phyloP scores from a whole-genome alignment of 805 yeast genomes.

The Jamesozyma lodderae region DNA sequence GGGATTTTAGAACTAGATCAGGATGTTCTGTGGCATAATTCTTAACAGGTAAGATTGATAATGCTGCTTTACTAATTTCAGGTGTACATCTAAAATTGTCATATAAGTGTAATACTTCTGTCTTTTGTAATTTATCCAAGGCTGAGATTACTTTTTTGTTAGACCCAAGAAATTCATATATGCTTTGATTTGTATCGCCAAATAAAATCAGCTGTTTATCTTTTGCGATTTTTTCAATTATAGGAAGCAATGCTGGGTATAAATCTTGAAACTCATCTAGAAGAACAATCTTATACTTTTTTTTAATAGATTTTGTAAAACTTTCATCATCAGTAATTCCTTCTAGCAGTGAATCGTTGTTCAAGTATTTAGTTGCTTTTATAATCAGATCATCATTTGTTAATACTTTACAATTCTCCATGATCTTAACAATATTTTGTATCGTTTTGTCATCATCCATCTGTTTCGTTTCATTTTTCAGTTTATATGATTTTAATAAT shows the following conservation, averaged over 20 bases:
- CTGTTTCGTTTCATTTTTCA: neutral
- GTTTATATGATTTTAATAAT: conserved; percentile 14
- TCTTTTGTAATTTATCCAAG: conserved; percentile 13
- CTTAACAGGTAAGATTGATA: neutral
- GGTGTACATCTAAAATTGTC: conserved; percentile 59
- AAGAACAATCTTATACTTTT: conserved; percentile 35
- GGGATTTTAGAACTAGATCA: conserved; percentile 13
- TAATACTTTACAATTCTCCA: conserved; percentile 29
- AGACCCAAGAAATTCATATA: conserved; percentile 58
- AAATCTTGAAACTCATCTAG: conserved; percentile 75
- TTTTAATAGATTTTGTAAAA: conserved; percentile 11
- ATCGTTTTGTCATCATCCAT: conserved; percentile 7
- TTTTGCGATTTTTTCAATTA: conserved; percentile 34
- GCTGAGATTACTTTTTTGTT: conserved; percentile 29
- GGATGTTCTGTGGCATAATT: neutral
- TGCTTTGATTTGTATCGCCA: conserved; percentile 65
- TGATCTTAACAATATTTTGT: conserved; percentile 21
- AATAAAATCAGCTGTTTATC: conserved; percentile 52
- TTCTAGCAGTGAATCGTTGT: too few species aligned
- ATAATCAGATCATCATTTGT: conserved; percentile 28
- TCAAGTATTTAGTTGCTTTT: conserved; percentile 15
- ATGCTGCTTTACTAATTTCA: conserved; percentile 34
- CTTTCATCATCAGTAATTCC: neutral
- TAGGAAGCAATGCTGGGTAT: conserved; percentile 39
- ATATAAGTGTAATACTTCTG: conserved; percentile 28